Evolutionary conservation across 495 filamentous ascomycete species (phyloP).

Genomic region (Penicillium daleae): DNA sequence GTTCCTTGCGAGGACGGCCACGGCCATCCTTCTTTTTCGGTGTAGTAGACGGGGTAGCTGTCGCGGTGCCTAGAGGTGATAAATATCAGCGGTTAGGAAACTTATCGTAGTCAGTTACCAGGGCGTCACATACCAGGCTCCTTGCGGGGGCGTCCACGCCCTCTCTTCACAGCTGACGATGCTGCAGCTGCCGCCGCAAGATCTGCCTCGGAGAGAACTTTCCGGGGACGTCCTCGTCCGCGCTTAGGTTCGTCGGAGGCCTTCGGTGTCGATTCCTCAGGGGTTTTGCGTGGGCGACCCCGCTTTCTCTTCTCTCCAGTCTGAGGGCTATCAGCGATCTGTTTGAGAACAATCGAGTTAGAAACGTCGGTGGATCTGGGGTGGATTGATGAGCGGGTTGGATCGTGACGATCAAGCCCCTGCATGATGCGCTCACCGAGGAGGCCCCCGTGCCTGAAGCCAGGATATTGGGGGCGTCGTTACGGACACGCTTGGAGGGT

Average conservation of each 20-base stretch:
- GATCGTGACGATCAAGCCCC: conserved; percentile 16
- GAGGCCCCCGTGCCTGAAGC: conserved; percentile 6
- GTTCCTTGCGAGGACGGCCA: conserved; percentile 18
- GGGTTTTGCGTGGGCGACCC: conserved; percentile 45
- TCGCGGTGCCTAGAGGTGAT: neutral
- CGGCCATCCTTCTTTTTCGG: conserved; percentile 28
- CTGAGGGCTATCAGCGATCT: conserved; percentile 28
- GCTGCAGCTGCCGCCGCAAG: conserved; percentile 10
- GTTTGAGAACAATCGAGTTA: conserved; percentile 2
- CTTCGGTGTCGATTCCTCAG: conserved; percentile 29
- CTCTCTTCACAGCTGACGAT: conserved; percentile 20
- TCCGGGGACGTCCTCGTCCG: conserved; percentile 44
- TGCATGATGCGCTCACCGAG: conserved; percentile 22
- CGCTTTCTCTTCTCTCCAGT: conserved; percentile 43
- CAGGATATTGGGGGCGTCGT: neutral
- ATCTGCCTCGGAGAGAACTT: conserved; percentile 20
- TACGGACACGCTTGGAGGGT: conserved; percentile 33
- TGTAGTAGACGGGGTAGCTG: conserved; percentile 1
- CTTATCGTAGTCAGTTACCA: neutral
- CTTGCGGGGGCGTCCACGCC: conserved; percentile 34
- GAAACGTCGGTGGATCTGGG: conserved; percentile 11
- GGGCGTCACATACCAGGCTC: conserved; percentile 25
- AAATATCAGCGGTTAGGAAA: neutral
- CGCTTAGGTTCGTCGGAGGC: conserved; percentile 39
- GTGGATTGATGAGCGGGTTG: conserved; percentile 6